Percentiles rank a stretch among this genome's conserved stretches.
Conservation (phyloP, 495 filamentous ascomycete genomes). For the Glarea lozoyensis region DNA sequence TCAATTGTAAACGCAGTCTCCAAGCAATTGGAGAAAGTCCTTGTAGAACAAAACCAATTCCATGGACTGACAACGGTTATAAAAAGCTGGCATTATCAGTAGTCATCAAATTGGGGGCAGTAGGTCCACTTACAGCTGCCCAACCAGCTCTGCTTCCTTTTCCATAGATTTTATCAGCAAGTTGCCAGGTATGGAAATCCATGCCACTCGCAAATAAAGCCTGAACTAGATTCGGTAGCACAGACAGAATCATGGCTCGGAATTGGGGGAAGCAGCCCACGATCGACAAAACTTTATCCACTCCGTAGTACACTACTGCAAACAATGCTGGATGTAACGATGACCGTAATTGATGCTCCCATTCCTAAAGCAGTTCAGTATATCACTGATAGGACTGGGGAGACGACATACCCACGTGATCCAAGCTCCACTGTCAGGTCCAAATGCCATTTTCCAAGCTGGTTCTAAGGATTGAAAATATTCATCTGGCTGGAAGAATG, state of each 20-base stretch:
- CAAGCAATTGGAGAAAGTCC: conserved; percentile 87
- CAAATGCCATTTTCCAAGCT: conserved; percentile 87
- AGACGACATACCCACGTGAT: conserved; percentile 72
- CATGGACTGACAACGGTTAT: conserved; percentile 79
- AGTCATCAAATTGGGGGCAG: background rate
- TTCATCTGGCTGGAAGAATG: conserved; percentile 99
- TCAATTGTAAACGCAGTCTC: conserved; percentile 80
- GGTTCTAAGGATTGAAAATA: conserved; percentile 96
- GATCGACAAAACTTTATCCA: conserved; percentile 41
- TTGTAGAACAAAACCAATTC: conserved; percentile 93
- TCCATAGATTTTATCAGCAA: conserved; percentile 69
- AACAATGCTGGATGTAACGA: conserved; percentile 88
- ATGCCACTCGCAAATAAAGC: conserved; percentile 66
- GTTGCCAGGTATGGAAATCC: conserved; percentile 85
- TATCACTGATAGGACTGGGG: background rate
- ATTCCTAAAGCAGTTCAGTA: conserved; percentile 57
- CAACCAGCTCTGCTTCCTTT: conserved; percentile 50
- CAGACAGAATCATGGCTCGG: conserved; percentile 55
- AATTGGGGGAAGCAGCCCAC: conserved; percentile 37
- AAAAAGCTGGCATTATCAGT: conserved; percentile 36
- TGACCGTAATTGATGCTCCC: conserved; percentile 80
- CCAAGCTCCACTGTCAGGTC: conserved; percentile 69
- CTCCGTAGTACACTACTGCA: conserved; percentile 61
- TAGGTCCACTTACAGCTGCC: conserved; percentile 49
- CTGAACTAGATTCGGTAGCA: conserved; percentile 67